Conservation (phyloP, 2,329 filamentous ascomycete species). For the Leptographium lundbergii region DNA sequence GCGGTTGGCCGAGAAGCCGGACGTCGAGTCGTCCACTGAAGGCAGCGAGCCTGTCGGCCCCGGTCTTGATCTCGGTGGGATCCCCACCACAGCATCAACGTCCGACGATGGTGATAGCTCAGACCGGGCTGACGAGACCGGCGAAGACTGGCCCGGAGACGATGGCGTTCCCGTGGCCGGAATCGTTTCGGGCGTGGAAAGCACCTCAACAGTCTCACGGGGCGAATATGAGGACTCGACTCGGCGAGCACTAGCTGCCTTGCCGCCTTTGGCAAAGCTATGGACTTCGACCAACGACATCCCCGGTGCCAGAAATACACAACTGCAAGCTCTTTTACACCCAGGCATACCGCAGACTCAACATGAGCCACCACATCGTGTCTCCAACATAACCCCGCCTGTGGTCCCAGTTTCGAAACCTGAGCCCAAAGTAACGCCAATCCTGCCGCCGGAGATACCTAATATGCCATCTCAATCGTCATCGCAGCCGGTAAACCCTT, state of each 20-base stretch:
- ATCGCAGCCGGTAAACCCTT: too few relatives aligned
- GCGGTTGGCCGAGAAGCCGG: neutral
- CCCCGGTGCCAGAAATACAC: neutral
- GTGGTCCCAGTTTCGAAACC: neutral
- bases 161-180: neutral
- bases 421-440: neutral
- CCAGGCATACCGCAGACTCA: neutral
- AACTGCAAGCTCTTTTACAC: neutral
- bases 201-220: neutral
- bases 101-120: neutral
- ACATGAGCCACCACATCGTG: neutral
- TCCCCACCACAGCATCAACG: neutral
- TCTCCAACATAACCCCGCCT: neutral
- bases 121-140: neutral
- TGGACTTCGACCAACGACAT: neutral
- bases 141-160: neutral
- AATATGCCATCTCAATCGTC: neutral
- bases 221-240: neutral
- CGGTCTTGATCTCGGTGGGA: neutral
- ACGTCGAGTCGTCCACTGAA: neutral
- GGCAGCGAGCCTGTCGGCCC: neutral
- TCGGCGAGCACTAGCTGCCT: neutral
- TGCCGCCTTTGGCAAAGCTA: neutral
- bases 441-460: neutral
- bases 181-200: neutral